Evolutionary conservation across 192 early-diverging fungal genomes (phyloP), one percentile per base, ranked within the genome.

Genomic region (Podochytrium sp.): DNA sequence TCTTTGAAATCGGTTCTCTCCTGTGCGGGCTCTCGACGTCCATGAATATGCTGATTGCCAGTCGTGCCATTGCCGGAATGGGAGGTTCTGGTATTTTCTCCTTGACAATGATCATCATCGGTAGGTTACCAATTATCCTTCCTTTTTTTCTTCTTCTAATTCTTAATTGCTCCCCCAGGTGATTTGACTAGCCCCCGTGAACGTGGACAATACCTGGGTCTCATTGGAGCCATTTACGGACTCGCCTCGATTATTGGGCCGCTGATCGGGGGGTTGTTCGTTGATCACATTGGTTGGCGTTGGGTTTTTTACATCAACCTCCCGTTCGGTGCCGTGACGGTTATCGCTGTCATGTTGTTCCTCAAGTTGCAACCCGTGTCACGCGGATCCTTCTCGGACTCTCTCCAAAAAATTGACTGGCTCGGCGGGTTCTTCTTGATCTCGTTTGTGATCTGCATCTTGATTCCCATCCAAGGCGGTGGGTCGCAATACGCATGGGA

Each of bases 61-160:
- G 85, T 60, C 87, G 91, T 25, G 93, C 89, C 0, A 86, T 96
- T 56, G 89, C 90, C 57, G 92, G 93, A 18, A 75, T 96, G 42
- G 80, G 94, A 50, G 95, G 90, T n/a, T 90, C 90, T 29, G 95
- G 93, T 10, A 85, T 96, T 34, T 81, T 93, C 68, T 82, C 89
- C 1, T 78, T 95, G 60, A 91, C 91, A 7, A 86, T 96, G 38
- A 90, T 96, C 49, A 92, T 95, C 40, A 87, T 96, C 47, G 85
- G 93, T n/a, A n/a, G n/a, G n/a, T n/a, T n/a, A n/a, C n/a, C n/a
- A n/a, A n/a, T n/a, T n/a, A n/a, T n/a, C n/a, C n/a, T n/a, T n/a
- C n/a, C n/a, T n/a, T n/a, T n/a, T n/a, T n/a, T n/a, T n/a, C n/a
- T n/a, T n/a, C n/a, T n/a, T n/a, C n/a, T n/a, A n/a, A n/a, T n/a